Base-by-base conservation (phyloP, 257 asterid species). In the Lantana camara region DNA sequence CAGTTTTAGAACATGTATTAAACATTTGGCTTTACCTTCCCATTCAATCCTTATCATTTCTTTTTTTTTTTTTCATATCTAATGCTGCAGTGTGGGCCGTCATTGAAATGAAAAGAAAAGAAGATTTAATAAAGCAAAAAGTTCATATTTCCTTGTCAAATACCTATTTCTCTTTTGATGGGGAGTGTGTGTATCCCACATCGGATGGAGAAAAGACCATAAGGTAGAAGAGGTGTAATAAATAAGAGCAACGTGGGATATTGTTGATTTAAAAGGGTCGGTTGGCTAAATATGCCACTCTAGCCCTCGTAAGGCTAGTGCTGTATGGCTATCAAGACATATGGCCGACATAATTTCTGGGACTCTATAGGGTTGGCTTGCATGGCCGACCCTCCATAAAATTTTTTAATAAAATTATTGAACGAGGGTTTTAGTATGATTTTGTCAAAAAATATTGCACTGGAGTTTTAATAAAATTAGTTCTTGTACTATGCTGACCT, bases 251-350 rank as follows among this genome's bases (percentile, higher is more conserved):
- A 4, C 24, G 12, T 1, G 30, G 19, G 2, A 0, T 0, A 0
- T 0, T 0, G 0, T 0, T 16, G 0, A 0, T 1, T 27, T 66
- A 89, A 86, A 83, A 85, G 95, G 96, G 96, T 86, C 84, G 85
- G 96, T 73, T 86, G 96, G 96, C 92, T 80, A 73, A 73, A 66
- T 80, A 64, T 80, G 85, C 82, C 85, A 64, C 72, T 75, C 67
- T 64, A 73, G 80, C 74, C 82, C 72, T 51, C 0, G 67, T 29
- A 0, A n/a, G 82, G 80, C 59, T 79, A 34, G 74, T 79, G 85
- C 82, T 70, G 85, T 80, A 80, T 86, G 95, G 95, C 75, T 73
- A 82, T 89, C 92, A 80, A 89, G 95, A 84, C 95, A 89, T 84
- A 89, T 89, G 89, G 90, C 90, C 85, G 87, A 77, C 92, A 79